Conservation (phyloP, 163 green algal species). For the Chlamydomonas reinhardtii region DNA sequence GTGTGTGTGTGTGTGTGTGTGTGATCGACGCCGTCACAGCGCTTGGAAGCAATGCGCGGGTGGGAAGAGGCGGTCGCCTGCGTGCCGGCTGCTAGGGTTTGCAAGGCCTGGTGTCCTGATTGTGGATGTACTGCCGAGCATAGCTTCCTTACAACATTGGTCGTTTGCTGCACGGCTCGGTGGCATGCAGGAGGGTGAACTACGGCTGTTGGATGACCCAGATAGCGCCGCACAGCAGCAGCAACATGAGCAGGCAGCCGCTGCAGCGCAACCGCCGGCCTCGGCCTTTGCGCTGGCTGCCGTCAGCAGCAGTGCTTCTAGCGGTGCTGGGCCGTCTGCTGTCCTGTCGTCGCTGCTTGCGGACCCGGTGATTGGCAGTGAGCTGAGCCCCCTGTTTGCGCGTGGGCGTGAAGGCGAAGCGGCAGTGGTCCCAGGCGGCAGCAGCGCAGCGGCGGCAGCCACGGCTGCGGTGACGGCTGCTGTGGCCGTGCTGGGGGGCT, state of each 20-base stretch:
- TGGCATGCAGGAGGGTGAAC: slow-evolving; percentile 27
- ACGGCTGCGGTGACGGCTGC: background rate
- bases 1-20: background rate
- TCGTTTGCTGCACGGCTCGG: background rate
- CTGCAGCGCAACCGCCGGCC: background rate
- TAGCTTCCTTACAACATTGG: too few species aligned
- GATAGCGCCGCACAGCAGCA: background rate
- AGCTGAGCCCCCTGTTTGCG: background rate
- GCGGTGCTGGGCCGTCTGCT: too few species aligned
- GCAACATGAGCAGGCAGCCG: background rate
- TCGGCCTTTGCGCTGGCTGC: background rate
- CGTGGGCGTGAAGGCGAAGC: background rate
- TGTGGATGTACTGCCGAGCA: too few species aligned
- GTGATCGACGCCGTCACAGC: too few species aligned
- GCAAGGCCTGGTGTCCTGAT: too few species aligned
- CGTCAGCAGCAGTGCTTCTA: too few species aligned
- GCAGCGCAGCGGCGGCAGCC: background rate
- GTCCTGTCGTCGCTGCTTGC: background rate
- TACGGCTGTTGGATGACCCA: slow-evolving; percentile 38
- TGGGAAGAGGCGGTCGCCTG: too few species aligned
- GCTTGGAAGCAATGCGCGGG: too few species aligned
- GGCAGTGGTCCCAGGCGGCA: background rate
- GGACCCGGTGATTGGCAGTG: slow-evolving; percentile 22
- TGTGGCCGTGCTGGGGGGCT: background rate
- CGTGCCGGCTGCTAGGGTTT: too few species aligned